A percentile compares a stretch with the other conserved stretches of the same genome.
Conservation (phyloP, 352 stramenopile species). For the Thraustochytrium sp. region DNA sequence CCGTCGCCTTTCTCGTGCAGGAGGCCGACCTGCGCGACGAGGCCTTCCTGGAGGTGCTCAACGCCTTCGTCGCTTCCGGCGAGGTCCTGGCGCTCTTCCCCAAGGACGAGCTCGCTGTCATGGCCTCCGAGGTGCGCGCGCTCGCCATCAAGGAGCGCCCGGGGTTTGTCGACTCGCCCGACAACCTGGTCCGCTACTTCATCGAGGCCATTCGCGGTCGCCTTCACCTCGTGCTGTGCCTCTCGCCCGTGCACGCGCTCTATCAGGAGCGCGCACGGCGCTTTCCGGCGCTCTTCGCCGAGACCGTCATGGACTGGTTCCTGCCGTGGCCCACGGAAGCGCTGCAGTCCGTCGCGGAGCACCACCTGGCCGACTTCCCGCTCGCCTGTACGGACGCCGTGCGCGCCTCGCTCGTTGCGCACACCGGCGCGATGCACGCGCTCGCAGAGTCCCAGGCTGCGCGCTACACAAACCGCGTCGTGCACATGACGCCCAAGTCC, state of each 20-base stretch:
- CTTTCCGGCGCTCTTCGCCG: slow-evolving; percentile 92
- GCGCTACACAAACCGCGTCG: slow-evolving; percentile 95
- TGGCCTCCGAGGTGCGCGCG: slow-evolving; percentile 86
- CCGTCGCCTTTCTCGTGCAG: slow-evolving; percentile 95
- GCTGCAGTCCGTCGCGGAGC: slow-evolving; percentile 85
- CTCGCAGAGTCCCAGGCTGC: slow-evolving; percentile 95
- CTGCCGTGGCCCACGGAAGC: slow-evolving; percentile 95
- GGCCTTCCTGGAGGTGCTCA: slow-evolving; percentile 97
- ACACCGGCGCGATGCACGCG: slow-evolving; percentile 92
- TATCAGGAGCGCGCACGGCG: slow-evolving; percentile 91
- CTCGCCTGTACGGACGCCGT: neutral
- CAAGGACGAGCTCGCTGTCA: slow-evolving; percentile 98
- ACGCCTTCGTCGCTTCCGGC: slow-evolving; percentile 94
- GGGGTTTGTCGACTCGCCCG: slow-evolving; percentile 85
- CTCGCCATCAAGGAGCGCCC: slow-evolving; percentile 88
- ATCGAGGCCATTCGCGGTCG: slow-evolving; percentile 95
- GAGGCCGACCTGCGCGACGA: slow-evolving; percentile 98
- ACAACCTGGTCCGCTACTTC: slow-evolving; percentile 96
- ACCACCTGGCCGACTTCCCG: slow-evolving; percentile 80
- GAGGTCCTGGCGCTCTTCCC: slow-evolving; percentile 95
- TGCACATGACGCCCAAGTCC: slow-evolving; percentile 95
- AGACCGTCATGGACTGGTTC: slow-evolving; percentile 97
- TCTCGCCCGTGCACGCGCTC: slow-evolving; percentile 95
- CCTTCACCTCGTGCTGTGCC: slow-evolving; percentile 95
- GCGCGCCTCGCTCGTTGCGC: neutral